phyloP scores from a whole-genome alignment of 805 yeast genomes.

The Hanseniaspora lachancei region DNA sequence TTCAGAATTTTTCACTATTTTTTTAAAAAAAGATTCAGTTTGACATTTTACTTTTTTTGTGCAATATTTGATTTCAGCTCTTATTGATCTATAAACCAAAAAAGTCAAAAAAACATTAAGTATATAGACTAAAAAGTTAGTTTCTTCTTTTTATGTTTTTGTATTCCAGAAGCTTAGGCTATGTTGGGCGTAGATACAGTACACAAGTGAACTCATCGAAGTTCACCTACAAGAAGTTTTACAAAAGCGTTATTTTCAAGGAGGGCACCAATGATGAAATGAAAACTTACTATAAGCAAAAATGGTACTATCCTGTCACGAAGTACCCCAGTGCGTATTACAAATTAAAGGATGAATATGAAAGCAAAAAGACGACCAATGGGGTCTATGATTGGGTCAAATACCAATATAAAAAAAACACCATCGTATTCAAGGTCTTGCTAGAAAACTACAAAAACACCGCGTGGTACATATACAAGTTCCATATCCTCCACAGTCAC shows the following conservation, averaged over 20 bases:
- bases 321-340: slow-evolving; percentile 2
- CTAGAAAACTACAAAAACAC: slow-evolving; percentile 8
- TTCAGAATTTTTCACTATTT: no score
- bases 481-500: background rate
- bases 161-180: background rate
- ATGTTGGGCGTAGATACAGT: background rate
- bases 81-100: no score
- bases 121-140: background rate
- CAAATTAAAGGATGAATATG: background rate
- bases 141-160: background rate
- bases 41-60: no score
- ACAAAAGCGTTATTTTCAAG: background rate
- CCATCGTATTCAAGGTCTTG: slow-evolving; percentile 1
- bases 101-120: no score
- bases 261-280: slow-evolving; percentile 5
- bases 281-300: background rate
- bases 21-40: no score
- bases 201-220: background rate
- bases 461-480: slow-evolving; percentile 10
- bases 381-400: background rate
- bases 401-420: slow-evolving; percentile 6
- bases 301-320: slow-evolving; percentile 9
- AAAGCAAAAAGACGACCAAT: background rate
- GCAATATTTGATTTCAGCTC: no score
- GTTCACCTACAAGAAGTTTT: background rate